Evolutionary conservation across 371 early-diverging fungal species (phyloP).

Genomic region (Mortierella sp.): DNA sequence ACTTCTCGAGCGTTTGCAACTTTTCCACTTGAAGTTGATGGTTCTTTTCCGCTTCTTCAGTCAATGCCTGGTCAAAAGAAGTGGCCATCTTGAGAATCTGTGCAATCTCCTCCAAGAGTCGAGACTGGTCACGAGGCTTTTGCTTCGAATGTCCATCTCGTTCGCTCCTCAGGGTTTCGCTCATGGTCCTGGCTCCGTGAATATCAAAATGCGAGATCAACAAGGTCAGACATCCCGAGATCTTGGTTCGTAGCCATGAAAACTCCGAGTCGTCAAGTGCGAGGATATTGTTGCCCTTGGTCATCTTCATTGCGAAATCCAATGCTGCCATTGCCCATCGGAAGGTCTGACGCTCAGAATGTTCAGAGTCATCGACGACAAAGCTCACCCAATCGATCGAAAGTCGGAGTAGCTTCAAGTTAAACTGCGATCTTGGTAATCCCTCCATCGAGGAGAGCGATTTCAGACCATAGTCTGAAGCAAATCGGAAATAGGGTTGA

Average conservation of each 20-base stretch:
- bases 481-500: conserved; percentile 88
- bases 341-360: conserved; percentile 84
- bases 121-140: conserved; percentile 24
- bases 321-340: conserved; percentile 90
- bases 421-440: conserved; percentile 60
- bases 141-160: conserved; percentile 53
- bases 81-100: conserved; percentile 33
- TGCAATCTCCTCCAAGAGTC: conserved; percentile 32
- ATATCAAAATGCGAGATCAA: conserved; percentile 87
- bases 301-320: conserved; percentile 84
- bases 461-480: conserved; percentile 79
- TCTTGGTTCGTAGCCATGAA: conserved; percentile 71
- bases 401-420: conserved; percentile 72
- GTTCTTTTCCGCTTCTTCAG: conserved; percentile 53
- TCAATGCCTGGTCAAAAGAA: conserved; percentile 53
- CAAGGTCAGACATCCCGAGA: conserved; percentile 83
- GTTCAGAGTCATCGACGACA: conserved; percentile 79
- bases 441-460: conserved; percentile 75
- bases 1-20: conserved; percentile 62
- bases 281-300: conserved; percentile 78
- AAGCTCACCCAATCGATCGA: conserved; percentile 91
- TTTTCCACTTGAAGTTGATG: conserved; percentile 69
- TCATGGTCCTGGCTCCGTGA: conserved; percentile 68
- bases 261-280: conserved; percentile 78
- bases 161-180: conserved; percentile 56